Evolutionary conservation across 176 grass and related monocot species (phyloP).

Genomic region (Triticum aestivum): DNA sequence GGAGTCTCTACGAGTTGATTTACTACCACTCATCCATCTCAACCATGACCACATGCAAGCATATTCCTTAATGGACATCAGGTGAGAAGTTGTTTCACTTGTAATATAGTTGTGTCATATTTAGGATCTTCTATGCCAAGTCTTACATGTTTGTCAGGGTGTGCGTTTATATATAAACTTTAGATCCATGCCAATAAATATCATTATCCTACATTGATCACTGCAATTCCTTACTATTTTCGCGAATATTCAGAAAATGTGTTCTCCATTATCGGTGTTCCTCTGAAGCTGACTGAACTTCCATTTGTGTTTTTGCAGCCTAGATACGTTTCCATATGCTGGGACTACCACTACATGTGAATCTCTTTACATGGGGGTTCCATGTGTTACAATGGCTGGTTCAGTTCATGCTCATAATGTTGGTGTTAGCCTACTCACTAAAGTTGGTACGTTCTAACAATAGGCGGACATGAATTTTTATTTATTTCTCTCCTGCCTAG

Average conservation of each 20-base stretch:
- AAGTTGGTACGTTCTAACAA: slow-evolving; percentile 64
- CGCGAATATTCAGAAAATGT: background rate
- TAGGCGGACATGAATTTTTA: background rate
- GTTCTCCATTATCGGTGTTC: slow-evolving; percentile 2
- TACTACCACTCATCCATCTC: slow-evolving; percentile 95
- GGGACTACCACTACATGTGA: slow-evolving; percentile 98
- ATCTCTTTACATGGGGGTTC: slow-evolving; percentile 98
- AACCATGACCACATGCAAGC: slow-evolving; percentile 99
- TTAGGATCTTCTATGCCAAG: background rate
- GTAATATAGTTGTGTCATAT: background rate
- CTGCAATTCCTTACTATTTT: background rate
- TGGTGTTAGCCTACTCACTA: slow-evolving; percentile 91
- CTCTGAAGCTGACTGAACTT: slow-evolving; percentile 18
- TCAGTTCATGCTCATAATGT: slow-evolving; percentile 99
- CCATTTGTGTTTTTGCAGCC: slow-evolving; percentile 46
- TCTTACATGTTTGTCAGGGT: background rate
- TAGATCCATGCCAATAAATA: slow-evolving; percentile 13
- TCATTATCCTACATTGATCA: background rate
- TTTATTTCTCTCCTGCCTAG: background rate
- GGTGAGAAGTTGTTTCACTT: slow-evolving; percentile 39
- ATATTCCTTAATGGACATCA: slow-evolving; percentile 99
- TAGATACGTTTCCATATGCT: slow-evolving; percentile 99
- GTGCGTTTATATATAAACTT: background rate
- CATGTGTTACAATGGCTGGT: slow-evolving; percentile 98
- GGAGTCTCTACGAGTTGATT: slow-evolving; percentile 80